phyloP scores from a whole-genome alignment of 345 rosid genomes.

The Eucalyptus rudis region DNA sequence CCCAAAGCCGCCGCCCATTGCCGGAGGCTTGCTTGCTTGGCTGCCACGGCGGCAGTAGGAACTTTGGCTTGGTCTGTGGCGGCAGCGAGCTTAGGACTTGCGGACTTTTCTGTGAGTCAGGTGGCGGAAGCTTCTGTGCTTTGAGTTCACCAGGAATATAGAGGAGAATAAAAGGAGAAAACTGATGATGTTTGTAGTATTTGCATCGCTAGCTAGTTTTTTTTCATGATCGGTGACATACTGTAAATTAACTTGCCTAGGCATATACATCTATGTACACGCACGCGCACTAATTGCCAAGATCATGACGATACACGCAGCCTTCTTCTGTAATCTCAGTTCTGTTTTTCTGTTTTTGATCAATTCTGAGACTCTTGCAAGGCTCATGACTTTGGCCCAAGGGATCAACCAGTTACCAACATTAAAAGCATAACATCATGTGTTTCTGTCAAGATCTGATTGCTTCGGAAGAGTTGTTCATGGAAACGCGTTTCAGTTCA shows the following conservation, averaged over 20 bases:
- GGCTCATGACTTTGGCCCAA: not conserved
- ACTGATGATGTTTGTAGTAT: not conserved
- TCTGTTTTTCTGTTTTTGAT: not conserved
- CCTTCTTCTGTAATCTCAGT: not conserved
- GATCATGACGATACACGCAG: not conserved
- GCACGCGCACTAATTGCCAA: not conserved
- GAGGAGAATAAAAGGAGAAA: not conserved
- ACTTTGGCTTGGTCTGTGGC: not conserved
- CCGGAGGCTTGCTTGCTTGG: not conserved
- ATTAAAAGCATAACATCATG: not conserved
- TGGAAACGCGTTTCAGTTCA: not conserved
- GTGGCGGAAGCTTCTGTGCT: not conserved
- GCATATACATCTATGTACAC: not conserved
- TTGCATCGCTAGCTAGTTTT: not conserved
- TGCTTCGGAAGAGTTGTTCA: not conserved
- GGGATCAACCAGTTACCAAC: not conserved
- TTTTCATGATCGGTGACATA: not conserved
- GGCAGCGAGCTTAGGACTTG: not conserved
- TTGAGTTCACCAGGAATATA: not conserved
- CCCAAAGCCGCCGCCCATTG: not conserved
- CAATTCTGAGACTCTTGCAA: not conserved
- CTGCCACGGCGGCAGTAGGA: not conserved
- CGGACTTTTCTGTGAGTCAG: not conserved
- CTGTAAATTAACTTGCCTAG: not conserved
- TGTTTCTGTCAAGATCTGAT: not conserved